These are phyloP conservation scores for Prasinococcaceae sp. DNA, from an alignment of 139 green algal genomes.

Conservation along the genomic window DNA sequence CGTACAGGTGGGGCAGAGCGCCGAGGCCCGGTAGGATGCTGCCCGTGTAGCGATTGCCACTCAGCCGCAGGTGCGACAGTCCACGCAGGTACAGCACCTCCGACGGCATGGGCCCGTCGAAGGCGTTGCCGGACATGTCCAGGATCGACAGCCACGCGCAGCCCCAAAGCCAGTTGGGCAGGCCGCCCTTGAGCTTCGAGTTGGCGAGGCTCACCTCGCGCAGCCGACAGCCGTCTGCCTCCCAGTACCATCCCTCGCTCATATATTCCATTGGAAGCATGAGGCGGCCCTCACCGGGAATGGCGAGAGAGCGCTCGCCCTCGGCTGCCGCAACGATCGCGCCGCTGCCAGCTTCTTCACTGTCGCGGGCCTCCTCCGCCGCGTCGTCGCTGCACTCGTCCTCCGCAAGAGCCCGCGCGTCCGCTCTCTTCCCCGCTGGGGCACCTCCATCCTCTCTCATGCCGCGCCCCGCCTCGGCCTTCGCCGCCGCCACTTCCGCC, in stretches of 20 bases:
- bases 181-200: not conserved
- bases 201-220: not conserved
- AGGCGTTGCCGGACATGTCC: not conserved
- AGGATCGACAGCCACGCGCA: not conserved
- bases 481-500: too few species aligned
- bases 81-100: not conserved
- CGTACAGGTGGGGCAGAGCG: not conserved
- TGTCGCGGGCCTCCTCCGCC: too few species aligned
- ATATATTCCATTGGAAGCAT: not conserved
- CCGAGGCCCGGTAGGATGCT: not conserved
- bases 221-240: not conserved
- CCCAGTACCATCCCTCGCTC: not conserved
- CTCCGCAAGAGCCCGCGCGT: too few species aligned
- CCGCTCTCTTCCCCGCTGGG: too few species aligned
- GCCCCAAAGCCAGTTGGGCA: not conserved
- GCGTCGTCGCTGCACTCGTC: too few species aligned
- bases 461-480: too few species aligned
- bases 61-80: not conserved
- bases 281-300: not conserved
- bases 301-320: not conserved
- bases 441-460: too few species aligned
- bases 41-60: not conserved
- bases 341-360: too few species aligned
- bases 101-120: not conserved
- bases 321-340: too few species aligned